These are phyloP conservation scores for Chlamydomonas sp. DNA, from an alignment of 139 green algal genomes.

Conservation along the genomic window DNA sequence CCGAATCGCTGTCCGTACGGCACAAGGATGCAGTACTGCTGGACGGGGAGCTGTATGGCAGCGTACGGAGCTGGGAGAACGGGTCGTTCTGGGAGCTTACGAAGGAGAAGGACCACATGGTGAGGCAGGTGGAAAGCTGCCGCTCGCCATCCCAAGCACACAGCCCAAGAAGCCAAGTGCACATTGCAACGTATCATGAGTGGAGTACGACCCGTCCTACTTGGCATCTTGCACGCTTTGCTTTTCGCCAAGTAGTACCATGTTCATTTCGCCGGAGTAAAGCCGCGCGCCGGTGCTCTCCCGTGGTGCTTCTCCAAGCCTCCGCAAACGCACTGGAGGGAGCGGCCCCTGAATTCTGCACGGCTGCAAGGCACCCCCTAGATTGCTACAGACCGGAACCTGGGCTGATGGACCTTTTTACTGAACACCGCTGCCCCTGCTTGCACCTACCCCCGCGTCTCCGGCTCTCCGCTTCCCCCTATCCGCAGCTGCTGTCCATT, in stretches of 20 bases:
- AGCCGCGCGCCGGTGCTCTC: too few species aligned
- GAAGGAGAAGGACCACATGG: slow-evolving; percentile 43
- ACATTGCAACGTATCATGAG: too few species aligned
- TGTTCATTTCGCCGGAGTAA: too few species aligned
- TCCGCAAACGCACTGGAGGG: background rate
- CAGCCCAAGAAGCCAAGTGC: too few species aligned
- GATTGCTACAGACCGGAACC: too few species aligned
- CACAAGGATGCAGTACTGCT: slow-evolving; percentile 20
- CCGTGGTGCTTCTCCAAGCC: background rate
- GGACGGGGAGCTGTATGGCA: slow-evolving; percentile 48
- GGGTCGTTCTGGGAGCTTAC: slow-evolving; percentile 49
- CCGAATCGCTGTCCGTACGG: background rate
- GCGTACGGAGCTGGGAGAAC: slow-evolving; percentile 41
- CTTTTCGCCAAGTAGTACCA: too few species aligned
- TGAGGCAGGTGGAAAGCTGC: background rate
- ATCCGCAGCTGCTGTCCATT: slow-evolving; percentile 46
- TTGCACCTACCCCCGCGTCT: background rate
- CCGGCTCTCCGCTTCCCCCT: background rate
- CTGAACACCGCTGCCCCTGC: background rate
- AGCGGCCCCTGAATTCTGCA: background rate
- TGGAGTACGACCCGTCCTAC: too few species aligned
- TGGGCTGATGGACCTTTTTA: background rate
- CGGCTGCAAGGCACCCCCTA: too few species aligned
- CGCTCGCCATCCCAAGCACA: too few species aligned
- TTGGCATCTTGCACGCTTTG: too few species aligned